A percentile compares a stretch with the other conserved stretches of the same genome.
Conservation (phyloP, 2,329 filamentous ascomycete genomes). For the Acarospora socialis region DNA sequence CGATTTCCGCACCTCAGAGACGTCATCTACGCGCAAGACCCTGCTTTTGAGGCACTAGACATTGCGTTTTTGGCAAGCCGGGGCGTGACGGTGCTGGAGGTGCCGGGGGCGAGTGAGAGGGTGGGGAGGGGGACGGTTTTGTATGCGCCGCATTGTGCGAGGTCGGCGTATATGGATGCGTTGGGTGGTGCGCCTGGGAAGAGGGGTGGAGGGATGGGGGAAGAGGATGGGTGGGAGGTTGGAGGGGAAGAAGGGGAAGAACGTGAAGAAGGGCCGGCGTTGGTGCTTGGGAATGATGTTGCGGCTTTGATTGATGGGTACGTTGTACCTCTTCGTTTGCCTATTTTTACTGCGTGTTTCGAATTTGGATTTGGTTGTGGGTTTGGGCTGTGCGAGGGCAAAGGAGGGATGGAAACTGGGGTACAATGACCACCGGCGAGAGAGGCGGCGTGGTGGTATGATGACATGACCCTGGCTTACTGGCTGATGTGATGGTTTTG, state of each 20-base stretch:
- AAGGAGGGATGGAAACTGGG: neutral
- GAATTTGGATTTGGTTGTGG: too few relatives aligned
- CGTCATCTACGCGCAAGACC: slow-evolving; percentile 37
- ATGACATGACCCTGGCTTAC: too few relatives aligned
- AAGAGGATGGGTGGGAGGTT: too few relatives aligned
- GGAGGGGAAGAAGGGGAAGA: too few relatives aligned
- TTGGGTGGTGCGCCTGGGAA: too few relatives aligned
- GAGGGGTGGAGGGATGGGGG: too few relatives aligned
- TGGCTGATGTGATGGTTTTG: too few relatives aligned
- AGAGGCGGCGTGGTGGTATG: too few relatives aligned
- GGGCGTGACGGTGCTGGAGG: slow-evolving; percentile 25
- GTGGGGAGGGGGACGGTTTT: slow-evolving; percentile 39
- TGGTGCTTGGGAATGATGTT: slow-evolving; percentile 42
- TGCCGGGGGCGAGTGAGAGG: slow-evolving; percentile 38
- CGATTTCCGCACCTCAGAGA: slow-evolving; percentile 31
- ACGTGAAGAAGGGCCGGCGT: slow-evolving; percentile 35
- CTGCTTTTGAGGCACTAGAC: slow-evolving; percentile 37
- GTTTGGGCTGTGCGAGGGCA: too few relatives aligned
- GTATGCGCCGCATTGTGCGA: slow-evolving; percentile 45
- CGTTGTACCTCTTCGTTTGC: too few relatives aligned
- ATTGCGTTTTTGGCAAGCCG: slow-evolving; percentile 22
- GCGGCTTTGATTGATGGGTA: slow-evolving; percentile 33
- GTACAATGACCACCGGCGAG: too few relatives aligned
- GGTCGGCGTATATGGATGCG: neutral
- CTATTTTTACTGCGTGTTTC: too few relatives aligned